Base-by-base conservation (phyloP, 257 asterid genomes). In the Gentiana macrophylla region DNA sequence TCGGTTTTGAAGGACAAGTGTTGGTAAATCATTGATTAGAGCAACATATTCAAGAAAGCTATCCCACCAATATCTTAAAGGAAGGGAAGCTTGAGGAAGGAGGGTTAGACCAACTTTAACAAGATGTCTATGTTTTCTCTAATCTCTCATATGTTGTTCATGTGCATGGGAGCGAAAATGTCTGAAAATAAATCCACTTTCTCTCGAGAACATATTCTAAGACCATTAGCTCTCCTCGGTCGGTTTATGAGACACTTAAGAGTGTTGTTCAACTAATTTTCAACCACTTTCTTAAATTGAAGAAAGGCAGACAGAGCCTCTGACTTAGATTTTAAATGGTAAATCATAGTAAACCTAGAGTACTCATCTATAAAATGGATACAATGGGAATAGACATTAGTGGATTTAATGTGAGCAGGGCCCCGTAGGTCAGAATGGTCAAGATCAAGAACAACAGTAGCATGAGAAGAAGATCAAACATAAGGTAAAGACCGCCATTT, bases 221-320 rank as follows among this genome's bases (percentile, higher is more conserved):
- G 41, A 37, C 5, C 0, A 2, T 10, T 37, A n/a, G 10, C 61
- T 37, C 61, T 12, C 24, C 51, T 50, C 5, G 38, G 12, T 35
- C 37, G 0, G 61, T 37, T 41, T 56, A 4, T 0, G n/a, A 41
- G 1, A 41, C 32, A 5, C 24, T 13, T 56, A 4, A 56, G 37
- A 37, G 36, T 24, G 50, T 15, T 56, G 11, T 37, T 15, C 8
- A 41, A 56, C 24, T 41, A 4, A 5, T 56, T 37, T 55, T 35
- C 50, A 56, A 56, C 60, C 33, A 56, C n/a, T 34, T 4, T 36
- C 35, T 56, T 35, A 6, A 56, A 56, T 56, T 38, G 48, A 10
- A 56, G 34, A 56, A 38, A 56, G 43, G 37, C 32, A 36, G n/a
- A 35, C n/a, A 41, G 47, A 56, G 32, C 24, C 45, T 41, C 37